Base-by-base conservation (phyloP, 768 basidiomycete species). In the Lentinula aciculospora region DNA sequence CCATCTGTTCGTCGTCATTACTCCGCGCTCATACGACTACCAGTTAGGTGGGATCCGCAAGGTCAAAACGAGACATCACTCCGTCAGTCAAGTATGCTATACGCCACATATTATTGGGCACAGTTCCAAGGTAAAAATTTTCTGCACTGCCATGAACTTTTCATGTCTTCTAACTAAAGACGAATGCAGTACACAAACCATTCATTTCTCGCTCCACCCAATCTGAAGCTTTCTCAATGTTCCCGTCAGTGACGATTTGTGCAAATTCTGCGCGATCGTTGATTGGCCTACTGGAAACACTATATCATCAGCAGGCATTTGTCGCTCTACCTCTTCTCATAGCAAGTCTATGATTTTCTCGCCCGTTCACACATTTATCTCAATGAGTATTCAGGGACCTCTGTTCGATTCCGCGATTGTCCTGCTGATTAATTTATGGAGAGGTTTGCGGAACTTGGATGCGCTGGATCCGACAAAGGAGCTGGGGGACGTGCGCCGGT, bases 241-340 rank as follows among this genome's bases (percentile, higher is more conserved):
- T 58, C 84, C 83, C 67, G 77, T 80, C 39, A 84, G 84, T 45
- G 72, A 85, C 6, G 80, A 48, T 57, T n/a, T 47, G 44, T 29
- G 56, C 56, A 17, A 57, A 46, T 37, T 45, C 56, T 17, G 56
- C 86, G 1, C 73, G 85, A 12, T 82, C 82, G 1, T 80, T 76
- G 42, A 74, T 75, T 21, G 82, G 82, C 53, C 72, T 88, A 29
- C 63, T 83, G 45, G 82, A 85, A 57, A 68, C 72, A n/a, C 72
- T 73, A 45, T 71, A 73, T 42, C 62, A 42, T 47, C 69, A 69
- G 27, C 34, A 61, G 0, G 46, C 44, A 9, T 57, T 57, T 46
- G 66, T 59, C 66, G 37, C 58, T 45, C 32, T 47, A n/a, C 44
- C 46, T 25, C 44, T 45, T 48, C 15, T 48, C 21, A 25, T 48